Evolutionary conservation across 169 alveolate genomes (phyloP).

Genomic region (Cryptosporidium parvum): DNA sequence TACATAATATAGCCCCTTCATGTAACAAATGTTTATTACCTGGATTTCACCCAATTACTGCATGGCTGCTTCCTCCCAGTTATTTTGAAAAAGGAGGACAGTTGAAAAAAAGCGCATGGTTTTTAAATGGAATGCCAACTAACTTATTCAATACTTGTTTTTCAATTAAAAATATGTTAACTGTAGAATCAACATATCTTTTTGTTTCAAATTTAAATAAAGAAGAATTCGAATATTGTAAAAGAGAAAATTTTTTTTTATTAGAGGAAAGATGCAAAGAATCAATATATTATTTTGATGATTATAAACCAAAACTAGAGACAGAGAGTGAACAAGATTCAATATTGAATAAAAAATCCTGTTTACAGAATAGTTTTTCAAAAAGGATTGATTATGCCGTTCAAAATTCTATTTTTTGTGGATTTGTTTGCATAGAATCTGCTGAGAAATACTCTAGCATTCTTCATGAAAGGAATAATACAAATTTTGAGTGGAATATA

Average conservation of each 20-base stretch:
- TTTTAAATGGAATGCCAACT: conserved; percentile 50
- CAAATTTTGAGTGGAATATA: background rate
- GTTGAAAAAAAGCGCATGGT: conserved; percentile 20
- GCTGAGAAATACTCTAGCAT: background rate
- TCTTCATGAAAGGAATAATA: background rate
- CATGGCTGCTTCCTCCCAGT: conserved; percentile 69
- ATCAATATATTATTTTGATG: conserved; percentile 45
- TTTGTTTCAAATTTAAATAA: conserved; percentile 24
- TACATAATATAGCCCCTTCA: conserved; percentile 19
- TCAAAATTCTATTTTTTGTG: conserved; percentile 68
- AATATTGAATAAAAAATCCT: background rate
- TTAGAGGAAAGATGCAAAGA: conserved; percentile 38
- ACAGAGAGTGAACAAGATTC: background rate
- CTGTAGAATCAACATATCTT: conserved; percentile 65
- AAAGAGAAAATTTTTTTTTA: conserved; percentile 25
- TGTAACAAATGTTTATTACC: conserved; percentile 60
- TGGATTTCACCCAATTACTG: conserved; percentile 66
- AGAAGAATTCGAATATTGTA: conserved; percentile 36
- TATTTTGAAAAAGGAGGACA: conserved; percentile 59
- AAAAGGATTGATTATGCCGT: background rate
- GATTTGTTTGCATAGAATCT: conserved; percentile 37
- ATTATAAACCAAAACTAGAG: background rate
- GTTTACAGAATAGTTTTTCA: background rate
- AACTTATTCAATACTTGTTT: conserved; percentile 19
- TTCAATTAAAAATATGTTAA: conserved; percentile 34